These are phyloP conservation scores for Ganoderma lucidum DNA, from an alignment of 1,284 basidiomycete species.

Conservation along the genomic window DNA sequence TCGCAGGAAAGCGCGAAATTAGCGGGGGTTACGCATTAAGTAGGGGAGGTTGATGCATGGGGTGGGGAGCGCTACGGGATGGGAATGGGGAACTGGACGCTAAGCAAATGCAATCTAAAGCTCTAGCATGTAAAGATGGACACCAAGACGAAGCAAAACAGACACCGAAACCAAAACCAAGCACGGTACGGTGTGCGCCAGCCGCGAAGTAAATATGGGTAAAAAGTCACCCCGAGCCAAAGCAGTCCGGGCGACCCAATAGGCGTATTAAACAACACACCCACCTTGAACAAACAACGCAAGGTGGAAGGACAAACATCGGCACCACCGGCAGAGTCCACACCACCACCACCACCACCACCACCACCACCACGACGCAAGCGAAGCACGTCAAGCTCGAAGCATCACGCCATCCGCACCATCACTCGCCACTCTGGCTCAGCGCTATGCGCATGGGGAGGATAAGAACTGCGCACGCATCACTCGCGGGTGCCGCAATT, in stretches of 20 bases:
- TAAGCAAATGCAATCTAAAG: slow-evolving; percentile 26
- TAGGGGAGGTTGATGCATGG: slow-evolving; percentile 5
- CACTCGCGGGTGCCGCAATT: background rate
- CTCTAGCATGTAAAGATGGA: slow-evolving; percentile 17
- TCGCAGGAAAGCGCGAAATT: slow-evolving; percentile 7
- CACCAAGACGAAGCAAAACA: background rate
- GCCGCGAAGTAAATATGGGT: background rate
- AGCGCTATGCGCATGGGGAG: slow-evolving; percentile 6
- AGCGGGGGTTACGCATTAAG: slow-evolving; percentile 13
- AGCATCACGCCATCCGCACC: slow-evolving; percentile 30
- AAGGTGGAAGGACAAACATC: slow-evolving; percentile 8
- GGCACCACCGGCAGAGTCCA: background rate
- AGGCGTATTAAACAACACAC: background rate
- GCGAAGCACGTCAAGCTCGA: slow-evolving; percentile 12
- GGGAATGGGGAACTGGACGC: slow-evolving; percentile 1
- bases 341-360: background rate
- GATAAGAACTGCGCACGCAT: slow-evolving; percentile 15
- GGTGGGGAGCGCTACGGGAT: background rate
- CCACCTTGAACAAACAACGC: background rate
- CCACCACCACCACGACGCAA: slow-evolving; percentile 5
- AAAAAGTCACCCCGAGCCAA: background rate
- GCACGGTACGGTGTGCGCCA: background rate
- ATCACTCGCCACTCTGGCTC: slow-evolving; percentile 25
- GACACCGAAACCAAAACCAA: slow-evolving; percentile 1
- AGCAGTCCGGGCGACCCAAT: background rate